phyloP scores from a whole-genome alignment of 140 eudicot genomes.

The Cichorium intybus region DNA sequence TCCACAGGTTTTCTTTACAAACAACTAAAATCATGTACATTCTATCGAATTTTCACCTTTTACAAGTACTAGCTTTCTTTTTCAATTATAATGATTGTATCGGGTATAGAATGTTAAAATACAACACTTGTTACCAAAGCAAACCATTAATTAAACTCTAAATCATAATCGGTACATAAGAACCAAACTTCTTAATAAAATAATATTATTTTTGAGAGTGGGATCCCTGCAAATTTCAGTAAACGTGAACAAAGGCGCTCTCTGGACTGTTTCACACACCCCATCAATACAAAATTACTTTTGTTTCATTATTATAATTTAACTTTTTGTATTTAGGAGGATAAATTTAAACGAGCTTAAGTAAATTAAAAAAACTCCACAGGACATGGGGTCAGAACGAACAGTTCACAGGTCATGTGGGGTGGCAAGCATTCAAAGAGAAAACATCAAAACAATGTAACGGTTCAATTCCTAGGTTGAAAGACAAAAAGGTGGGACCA shows the following conservation, averaged over 20 bases:
- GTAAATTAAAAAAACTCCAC: background rate
- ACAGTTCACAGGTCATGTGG: conserved; percentile 25
- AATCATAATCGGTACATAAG: background rate
- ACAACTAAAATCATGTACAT: no score
- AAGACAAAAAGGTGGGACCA: conserved; percentile 19
- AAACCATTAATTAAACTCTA: background rate
- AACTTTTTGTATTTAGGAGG: background rate
- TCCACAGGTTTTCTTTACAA: background rate
- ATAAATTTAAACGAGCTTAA: background rate
- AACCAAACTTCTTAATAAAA: background rate
- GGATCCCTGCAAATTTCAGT: background rate
- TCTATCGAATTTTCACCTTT: background rate
- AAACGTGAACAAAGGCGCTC: background rate
- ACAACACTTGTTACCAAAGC: background rate
- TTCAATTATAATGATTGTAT: background rate
- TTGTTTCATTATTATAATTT: background rate
- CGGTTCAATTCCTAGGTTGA: conserved; percentile 30
- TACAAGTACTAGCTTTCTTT: background rate
- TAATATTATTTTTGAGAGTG: background rate
- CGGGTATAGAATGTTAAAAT: background rate
- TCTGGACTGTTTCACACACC: background rate
- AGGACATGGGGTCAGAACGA: conserved; percentile 31
- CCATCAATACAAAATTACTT: background rate
- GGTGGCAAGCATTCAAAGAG: conserved; percentile 28
- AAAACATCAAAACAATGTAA: conserved; percentile 26